Evolutionary conservation across 306 rosid genomes (phyloP).

Genomic region (Neltuma alba): DNA sequence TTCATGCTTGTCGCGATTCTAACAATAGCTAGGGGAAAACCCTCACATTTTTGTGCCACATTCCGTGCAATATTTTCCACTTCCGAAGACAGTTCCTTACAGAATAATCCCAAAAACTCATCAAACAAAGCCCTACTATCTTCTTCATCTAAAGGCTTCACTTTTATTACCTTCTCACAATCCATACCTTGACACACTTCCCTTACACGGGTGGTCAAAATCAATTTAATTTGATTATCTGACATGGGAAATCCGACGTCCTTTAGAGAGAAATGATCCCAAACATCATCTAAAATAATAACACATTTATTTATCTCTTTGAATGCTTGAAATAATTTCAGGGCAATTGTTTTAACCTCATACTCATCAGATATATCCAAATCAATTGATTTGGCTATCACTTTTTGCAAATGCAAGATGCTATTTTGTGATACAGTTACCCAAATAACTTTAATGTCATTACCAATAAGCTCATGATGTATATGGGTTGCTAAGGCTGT

Average conservation of each 20-base stretch:
- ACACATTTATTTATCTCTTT: neutral
- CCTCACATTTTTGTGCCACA: too few relatives aligned
- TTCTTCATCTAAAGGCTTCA: too few relatives aligned
- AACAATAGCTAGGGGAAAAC: too few relatives aligned
- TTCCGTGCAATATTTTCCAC: too few relatives aligned
- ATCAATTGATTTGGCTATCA: neutral
- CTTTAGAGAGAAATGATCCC: conserved; percentile 31
- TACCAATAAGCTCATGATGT: neutral
- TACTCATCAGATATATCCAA: neutral
- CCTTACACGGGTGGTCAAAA: neutral
- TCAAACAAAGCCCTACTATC: too few relatives aligned
- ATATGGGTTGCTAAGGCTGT: neutral
- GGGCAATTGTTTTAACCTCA: neutral
- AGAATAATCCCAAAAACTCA: too few relatives aligned
- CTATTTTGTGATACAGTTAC: conserved; percentile 31
- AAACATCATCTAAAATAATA: conserved; percentile 47
- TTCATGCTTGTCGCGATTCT: neutral
- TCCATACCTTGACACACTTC: neutral
- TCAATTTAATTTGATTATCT: conserved; percentile 30
- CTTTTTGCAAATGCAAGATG: conserved; percentile 20
- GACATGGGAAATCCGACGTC: conserved; percentile 30
- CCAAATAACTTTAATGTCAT: neutral
- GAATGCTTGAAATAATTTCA: neutral
- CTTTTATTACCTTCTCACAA: neutral
- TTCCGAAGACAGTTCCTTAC: too few relatives aligned